Base-by-base conservation (phyloP, 305 asterid genomes). In the Fraxinus baroniana region DNA sequence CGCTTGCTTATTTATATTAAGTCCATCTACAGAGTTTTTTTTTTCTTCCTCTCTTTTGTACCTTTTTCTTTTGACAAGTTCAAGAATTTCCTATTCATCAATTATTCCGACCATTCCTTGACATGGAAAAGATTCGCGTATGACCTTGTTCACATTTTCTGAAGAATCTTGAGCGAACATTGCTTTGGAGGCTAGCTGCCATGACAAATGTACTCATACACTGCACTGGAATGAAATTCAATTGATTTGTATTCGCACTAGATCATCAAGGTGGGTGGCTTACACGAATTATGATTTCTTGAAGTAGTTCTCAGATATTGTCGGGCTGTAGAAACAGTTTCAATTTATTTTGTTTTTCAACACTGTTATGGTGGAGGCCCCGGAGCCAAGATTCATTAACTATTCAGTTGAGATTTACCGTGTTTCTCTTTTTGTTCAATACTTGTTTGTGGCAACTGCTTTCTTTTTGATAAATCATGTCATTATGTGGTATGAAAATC, bases 121-220 rank as follows among this genome's bases (percentile, higher is more conserved):
- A 93, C 97, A n/a, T 71, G 52, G 28, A 70, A 79, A 80, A 95
- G 98, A 91, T 94, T 95, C 85, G 97, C 98, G 0, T 93, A 93
- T 13, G 98, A 92, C 84, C 83, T 93, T 24, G 97, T 93, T 86
- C 98, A 95, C 84, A 95, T 93, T 81, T 95, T 95, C 93, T 95
- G 91, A 93, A 86, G 91, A 83, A 82, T 55, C 76, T 15, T 17
- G 10, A 18, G 1, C 36, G 36, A 20, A 33, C 77, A 33, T 72
- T 78, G 72, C 17, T 62, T 32, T 5, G n/a, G 84, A 77, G 87
- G 80, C 85, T 4, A 76, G 57, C 68, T 30, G 73, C 78, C 35
- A 49, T 64, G 72, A 74, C 41, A 37, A 77, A 76, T 39, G 49
- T 8, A 66, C 36, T 9, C 70, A 5, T 57, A 62, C 55, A 41